Evolutionary conservation across 306 rosid species (phyloP).

Genomic region (Hippophae gyantsensis): DNA sequence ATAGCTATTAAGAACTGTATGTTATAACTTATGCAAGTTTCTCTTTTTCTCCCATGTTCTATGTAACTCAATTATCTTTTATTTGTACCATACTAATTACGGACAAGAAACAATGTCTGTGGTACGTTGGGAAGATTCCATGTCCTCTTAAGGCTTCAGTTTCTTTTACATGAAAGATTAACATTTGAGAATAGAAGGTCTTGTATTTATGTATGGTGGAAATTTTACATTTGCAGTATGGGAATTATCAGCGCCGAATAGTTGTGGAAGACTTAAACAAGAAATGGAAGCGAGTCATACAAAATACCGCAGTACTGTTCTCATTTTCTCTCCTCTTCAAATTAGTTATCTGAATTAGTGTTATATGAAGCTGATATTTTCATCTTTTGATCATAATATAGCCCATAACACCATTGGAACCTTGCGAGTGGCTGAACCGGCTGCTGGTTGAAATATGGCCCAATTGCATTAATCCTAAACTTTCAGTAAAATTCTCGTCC

Average conservation of each 20-base stretch:
- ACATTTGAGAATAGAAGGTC: slow-evolving; percentile 1
- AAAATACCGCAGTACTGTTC: slow-evolving; percentile 47
- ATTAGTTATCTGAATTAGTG: neutral
- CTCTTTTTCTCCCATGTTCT: no score
- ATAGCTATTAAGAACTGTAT: no score
- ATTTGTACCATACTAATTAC: no score
- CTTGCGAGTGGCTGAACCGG: slow-evolving; percentile 86
- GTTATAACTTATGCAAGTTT: no score
- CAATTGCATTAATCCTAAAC: slow-evolving; percentile 47
- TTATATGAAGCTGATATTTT: slow-evolving; percentile 18
- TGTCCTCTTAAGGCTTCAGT: no score
- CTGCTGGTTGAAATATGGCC: slow-evolving; percentile 79
- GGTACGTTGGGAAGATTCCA: no score
- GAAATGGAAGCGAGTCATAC: slow-evolving; percentile 70
- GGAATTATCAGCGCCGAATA: slow-evolving; percentile 58
- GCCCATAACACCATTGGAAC: slow-evolving; percentile 90
- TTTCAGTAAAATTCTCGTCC: slow-evolving; percentile 56
- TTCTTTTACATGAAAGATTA: neutral
- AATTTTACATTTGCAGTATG: slow-evolving; percentile 57
- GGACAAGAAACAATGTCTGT: no score
- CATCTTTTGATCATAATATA: slow-evolving; percentile 12
- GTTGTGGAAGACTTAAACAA: slow-evolving; percentile 77
- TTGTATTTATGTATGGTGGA: slow-evolving; percentile 18
- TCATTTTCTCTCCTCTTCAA: slow-evolving; percentile 7
- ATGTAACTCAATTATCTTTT: no score